Conservation (phyloP, 768 basidiomycete species). For the Cyclocybe cylindracea region DNA sequence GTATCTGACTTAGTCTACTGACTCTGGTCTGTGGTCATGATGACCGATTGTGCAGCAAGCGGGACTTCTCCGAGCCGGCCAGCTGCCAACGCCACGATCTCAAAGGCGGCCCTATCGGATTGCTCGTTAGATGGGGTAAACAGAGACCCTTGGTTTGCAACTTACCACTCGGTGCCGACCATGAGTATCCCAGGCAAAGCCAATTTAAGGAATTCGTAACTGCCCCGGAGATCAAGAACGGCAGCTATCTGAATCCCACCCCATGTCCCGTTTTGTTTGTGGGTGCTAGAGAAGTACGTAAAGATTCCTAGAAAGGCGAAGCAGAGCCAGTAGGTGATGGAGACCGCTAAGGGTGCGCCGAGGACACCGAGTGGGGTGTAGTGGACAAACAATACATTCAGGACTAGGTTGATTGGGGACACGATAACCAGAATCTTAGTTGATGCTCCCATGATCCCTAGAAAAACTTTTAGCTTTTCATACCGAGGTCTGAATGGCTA, state of each 20-base stretch:
- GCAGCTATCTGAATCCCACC: conserved; percentile 50
- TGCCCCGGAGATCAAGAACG: conserved; percentile 50
- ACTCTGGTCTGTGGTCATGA: conserved; percentile 84
- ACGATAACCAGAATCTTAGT: conserved; percentile 63
- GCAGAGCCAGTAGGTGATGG: conserved; percentile 70
- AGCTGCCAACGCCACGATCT: conserved; percentile 79
- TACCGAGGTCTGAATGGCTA: background rate
- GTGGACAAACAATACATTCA: conserved; percentile 66
- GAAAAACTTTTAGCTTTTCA: background rate
- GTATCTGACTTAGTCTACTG: conserved; percentile 9
- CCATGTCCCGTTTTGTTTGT: conserved; percentile 64
- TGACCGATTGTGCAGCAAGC: conserved; percentile 75
- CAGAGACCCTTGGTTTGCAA: background rate
- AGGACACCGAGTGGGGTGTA: conserved; percentile 61
- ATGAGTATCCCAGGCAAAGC: conserved; percentile 79
- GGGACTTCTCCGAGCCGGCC: conserved; percentile 67
- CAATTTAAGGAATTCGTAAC: conserved; percentile 58
- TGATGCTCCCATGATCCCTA: conserved; percentile 76
- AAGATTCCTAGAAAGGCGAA: conserved; percentile 55
- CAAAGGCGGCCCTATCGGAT: conserved; percentile 70
- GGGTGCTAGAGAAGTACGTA: conserved; percentile 51
- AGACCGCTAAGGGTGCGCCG: conserved; percentile 68
- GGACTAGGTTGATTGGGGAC: conserved; percentile 63
- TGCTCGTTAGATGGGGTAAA: no score
- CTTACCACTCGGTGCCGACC: conserved; percentile 81